Evolutionary conservation across 169 alveolate genomes (phyloP), one percentile per base, ranked within the genome.

Genomic region (Plasmodium cynomolgi): DNA sequence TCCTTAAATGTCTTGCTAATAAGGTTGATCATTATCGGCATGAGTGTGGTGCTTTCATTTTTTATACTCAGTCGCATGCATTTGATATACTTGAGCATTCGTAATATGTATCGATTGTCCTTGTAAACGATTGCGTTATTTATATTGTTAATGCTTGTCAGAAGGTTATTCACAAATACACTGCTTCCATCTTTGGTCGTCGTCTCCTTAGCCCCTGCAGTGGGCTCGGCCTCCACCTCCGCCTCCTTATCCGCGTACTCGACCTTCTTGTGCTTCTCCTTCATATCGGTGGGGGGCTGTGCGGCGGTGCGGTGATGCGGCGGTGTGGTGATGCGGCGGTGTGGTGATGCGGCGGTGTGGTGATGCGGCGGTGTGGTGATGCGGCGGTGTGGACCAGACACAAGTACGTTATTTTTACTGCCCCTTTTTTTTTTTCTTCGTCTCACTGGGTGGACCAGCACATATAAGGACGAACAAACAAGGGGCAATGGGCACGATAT

Each of bases 1-100:
- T 88, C 94, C 72, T 88, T 75, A 79, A 88, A 88, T 9, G 81
- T 88, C 47, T 79, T 88, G 15, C 20, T 56, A 34, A 88, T 75
- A 6, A 88, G 82, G 9, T 39, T 77, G 2, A 79, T 62, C 47
- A 88, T 23, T 6, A 88, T 79, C 0, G 94, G 88, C 94, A 88
- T 88, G 23, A 80, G 71, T 2, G 37, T 58, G 3, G 31, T 23
- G 31, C 73, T 88, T 5, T 88, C 94, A 31, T 88, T 88, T 34
- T 77, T 88, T 77, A 88, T 79, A 31, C 83, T 88, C 50, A 88
- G 26, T 13, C 94, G 23, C 81, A 88, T 79, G 31, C 73, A n/a
- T 58, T 88, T 88, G 1, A 88, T 88, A 88, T 88, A 79, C 47
- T 88, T 88, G 39, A 88, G 81, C 94, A 88, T 88, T 7, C 94